Evolutionary conservation across 805 yeast genomes (phyloP), one percentile per base, ranked within the genome.

Genomic region (Pichia membranifaciens): DNA sequence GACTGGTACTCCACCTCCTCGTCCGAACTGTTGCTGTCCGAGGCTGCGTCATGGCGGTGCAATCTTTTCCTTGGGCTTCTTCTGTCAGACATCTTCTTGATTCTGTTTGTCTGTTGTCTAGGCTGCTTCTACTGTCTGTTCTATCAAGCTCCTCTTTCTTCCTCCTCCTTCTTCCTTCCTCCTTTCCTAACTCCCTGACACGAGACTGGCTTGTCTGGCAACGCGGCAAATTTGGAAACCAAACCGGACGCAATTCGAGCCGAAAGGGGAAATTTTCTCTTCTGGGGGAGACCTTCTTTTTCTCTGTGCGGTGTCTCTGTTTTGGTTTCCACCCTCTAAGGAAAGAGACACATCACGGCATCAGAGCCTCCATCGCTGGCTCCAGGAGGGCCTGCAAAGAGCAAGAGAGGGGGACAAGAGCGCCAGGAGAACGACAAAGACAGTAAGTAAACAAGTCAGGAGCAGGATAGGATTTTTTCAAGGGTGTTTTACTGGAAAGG

Each of bases 11-110:
- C 51, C 7, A 51, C 52, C 38, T 59, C 67, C 48, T 60, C 65
- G 36, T 57, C 56, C 36, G 57, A 51, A 44, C 51, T 55, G 7
- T 60, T 64, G 5, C 21, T 42, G 32, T 66, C 69, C 31, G 53
- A 58, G 6, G 60, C 66, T n/a, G 62, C 63, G 41, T 64, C 67
- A 34, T 69, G 50, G 16, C 54, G 43, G 20, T 41, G 45, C 4
- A 68, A 73, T 73, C 83, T 76, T 59, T 76, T 78, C 65, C 81
- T 58, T 21, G 61, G 64, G 20, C 47, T 43, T 43, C 47, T 47
- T 35, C 41, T 38, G 18, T 43, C 50, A 13, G 50, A 39, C 50
- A 48, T 48, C 10, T n/a, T n/a, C n/a, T n/a, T n/a, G n/a, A n/a
- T n/a, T n/a, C n/a, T n/a, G 6, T 13, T 34, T 41, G 3, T 31